A percentile compares a stretch with the other conserved stretches of the same genome.
Conservation (phyloP, 345 rosid genomes). For the Populus simonii region DNA sequence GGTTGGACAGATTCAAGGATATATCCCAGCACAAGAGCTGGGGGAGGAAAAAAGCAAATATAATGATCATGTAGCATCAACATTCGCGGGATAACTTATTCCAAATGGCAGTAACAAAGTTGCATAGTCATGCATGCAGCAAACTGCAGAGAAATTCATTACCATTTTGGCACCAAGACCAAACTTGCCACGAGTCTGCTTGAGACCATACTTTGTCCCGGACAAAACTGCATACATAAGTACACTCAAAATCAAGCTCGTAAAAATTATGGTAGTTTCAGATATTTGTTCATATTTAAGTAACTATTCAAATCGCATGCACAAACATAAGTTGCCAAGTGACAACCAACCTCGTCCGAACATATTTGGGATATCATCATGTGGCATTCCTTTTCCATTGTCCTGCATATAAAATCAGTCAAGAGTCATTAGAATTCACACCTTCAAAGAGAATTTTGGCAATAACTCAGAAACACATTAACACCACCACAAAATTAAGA, state of each 20-base stretch:
- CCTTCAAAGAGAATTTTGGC: not conserved
- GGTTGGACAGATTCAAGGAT: not conserved
- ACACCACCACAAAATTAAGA: not conserved
- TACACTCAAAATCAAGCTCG: conserved; percentile 13
- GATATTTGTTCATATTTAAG: not conserved
- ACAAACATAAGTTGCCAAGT: conserved; percentile 7
- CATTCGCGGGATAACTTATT: not conserved
- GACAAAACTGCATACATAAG: conserved; percentile 65
- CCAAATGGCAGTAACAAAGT: not conserved
- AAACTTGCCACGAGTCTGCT: conserved; percentile 98
- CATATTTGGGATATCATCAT: conserved; percentile 99
- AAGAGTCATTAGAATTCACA: conserved; percentile 1
- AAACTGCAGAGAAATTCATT: conserved; percentile 15
- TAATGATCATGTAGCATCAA: not conserved
- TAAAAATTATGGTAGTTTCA: not conserved
- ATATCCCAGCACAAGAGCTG: not conserved
- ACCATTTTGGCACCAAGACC: conserved; percentile 99
- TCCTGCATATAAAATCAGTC: conserved; percentile 52
- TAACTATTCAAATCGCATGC: not conserved
- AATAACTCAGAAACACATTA: not conserved
- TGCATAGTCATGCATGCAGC: conserved; percentile 5
- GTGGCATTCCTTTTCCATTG: conserved; percentile 99
- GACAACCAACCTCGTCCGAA: conserved; percentile 73
- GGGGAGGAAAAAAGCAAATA: not conserved
- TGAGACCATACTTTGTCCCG: conserved; percentile 95